Base-by-base conservation (phyloP, 495 filamentous ascomycete genomes). In the Talaromyces wortmannii region DNA sequence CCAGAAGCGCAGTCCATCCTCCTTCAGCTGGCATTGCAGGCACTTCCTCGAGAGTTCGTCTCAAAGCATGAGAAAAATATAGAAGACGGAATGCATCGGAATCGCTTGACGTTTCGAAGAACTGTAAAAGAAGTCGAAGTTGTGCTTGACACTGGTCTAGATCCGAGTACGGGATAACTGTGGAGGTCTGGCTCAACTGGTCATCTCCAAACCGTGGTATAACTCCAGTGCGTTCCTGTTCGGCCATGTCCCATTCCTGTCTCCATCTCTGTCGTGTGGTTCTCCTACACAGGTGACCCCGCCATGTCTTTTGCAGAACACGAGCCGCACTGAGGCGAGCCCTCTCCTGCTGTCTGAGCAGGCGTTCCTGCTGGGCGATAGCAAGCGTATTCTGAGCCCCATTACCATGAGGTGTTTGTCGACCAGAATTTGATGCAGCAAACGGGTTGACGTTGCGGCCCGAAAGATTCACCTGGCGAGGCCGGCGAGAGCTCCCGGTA, bases 401-500 rank as follows among this genome's bases (percentile, higher is more conserved):
- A 8, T 79, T 12, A 64, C 74, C 72, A 64, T 74, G 72, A 49
- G 70, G 70, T 15, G 67, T 59, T 50, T 59, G 63, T 62, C 71
- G 60, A 31, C 61, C 59, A 46, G 74, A 63, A n/a, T 71, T 66
- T 53, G 52, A 74, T 64, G 81, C 72, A 57, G 85, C 83, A 68
- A 91, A 90, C 30, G 89, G 85, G 69, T 94, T 90, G 53, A 69
- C 75, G 61, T 83, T 82, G 58, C 92, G 88, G 60, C 92, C 95
- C 50, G 90, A 92, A 55, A 98, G 86, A 68, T 98, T 96, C 59
- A 98, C 90, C 66, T 96, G 89, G 52, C 94, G 87, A 50, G 85
- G 86, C 54, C 86, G 87, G 60, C 91, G 84, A 61, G 91, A 87
- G 73, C 68, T 89, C 55, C 94, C 94, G 30, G 88, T 92, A 71